A percentile compares a stretch with the other conserved stretches of the same genome.
Conservation (phyloP, 1,284 basidiomycete species). For the Fistulinella cinereoalba region DNA sequence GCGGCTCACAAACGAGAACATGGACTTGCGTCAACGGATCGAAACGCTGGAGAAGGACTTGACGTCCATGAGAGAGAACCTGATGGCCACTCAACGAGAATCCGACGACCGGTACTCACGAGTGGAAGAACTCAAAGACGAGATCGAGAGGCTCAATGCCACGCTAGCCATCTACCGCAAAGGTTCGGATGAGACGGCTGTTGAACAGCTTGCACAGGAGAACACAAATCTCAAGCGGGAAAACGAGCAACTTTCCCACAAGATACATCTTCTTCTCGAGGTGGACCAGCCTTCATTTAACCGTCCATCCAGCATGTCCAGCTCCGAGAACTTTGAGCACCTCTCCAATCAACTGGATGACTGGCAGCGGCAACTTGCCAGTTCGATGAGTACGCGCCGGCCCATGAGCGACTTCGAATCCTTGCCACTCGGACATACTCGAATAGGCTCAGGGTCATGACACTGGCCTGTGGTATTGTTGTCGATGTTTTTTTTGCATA, state of each 20-base stretch:
- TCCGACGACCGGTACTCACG: conserved; percentile 74
- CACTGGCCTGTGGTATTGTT: conserved; percentile 32
- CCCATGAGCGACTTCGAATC: conserved; percentile 70
- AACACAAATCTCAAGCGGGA: conserved; percentile 76
- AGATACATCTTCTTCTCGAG: conserved; percentile 82
- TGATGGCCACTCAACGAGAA: conserved; percentile 69
- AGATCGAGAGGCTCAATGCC: conserved; percentile 75
- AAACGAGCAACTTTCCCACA: conserved; percentile 81
- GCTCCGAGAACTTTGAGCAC: conserved; percentile 80
- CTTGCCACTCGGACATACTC: conserved; percentile 48
- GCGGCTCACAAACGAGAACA: conserved; percentile 67
- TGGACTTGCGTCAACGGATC: conserved; percentile 73
- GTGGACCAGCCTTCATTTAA: conserved; percentile 75
- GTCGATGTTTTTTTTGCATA: conserved; percentile 36
- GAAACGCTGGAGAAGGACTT: conserved; percentile 75
- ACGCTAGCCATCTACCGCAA: conserved; percentile 75
- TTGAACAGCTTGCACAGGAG: conserved; percentile 76
- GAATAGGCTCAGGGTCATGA: conserved; percentile 68
- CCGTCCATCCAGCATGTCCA: conserved; percentile 68
- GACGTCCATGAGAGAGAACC: conserved; percentile 67
- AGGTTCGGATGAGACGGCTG: conserved; percentile 63
- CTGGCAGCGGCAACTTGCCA: conserved; percentile 78
- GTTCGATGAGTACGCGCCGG: conserved; percentile 68
- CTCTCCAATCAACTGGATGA: conserved; percentile 77
- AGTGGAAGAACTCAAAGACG: conserved; percentile 75